These are phyloP conservation scores for Daldinia loculata DNA, from an alignment of 495 filamentous ascomycete species.

Conservation along the genomic window DNA sequence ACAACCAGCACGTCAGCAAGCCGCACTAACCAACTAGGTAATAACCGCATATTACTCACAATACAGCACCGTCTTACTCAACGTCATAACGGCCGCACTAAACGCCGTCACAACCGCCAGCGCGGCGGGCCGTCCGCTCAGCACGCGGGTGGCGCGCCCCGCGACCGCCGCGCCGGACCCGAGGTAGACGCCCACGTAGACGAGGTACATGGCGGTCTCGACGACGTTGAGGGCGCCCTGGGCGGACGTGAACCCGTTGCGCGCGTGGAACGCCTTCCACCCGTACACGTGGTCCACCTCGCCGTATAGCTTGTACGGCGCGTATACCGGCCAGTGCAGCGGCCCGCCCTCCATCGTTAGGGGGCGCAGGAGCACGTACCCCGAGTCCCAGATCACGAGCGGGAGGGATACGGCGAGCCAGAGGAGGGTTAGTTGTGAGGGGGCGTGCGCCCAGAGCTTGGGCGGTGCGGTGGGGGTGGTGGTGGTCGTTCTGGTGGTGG, in stretches of 20 bases:
- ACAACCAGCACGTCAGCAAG: neutral
- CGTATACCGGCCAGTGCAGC: constrained; percentile 78
- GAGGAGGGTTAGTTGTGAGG: constrained; percentile 67
- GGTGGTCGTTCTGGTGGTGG: neutral
- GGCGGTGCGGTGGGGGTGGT: neutral
- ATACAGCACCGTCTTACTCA: constrained; percentile 89
- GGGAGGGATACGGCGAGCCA: constrained; percentile 86
- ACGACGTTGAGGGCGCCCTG: constrained; percentile 77
- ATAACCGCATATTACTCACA: constrained; percentile 60
- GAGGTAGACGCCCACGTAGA: constrained; percentile 72
- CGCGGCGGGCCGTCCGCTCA: constrained; percentile 68
- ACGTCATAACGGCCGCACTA: constrained; percentile 76
- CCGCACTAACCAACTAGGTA: neutral
- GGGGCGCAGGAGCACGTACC: constrained; percentile 83
- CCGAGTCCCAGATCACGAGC: constrained; percentile 82
- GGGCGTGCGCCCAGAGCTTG: constrained; percentile 70
- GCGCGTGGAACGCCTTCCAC: constrained; percentile 73
- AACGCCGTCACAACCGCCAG: constrained; percentile 74
- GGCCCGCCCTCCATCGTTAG: constrained; percentile 82
- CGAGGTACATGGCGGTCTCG: constrained; percentile 75
- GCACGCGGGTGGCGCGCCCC: constrained; percentile 47
- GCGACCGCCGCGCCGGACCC: constrained; percentile 49
- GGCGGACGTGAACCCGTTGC: constrained; percentile 81
- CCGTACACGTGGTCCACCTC: constrained; percentile 86
- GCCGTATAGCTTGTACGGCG: constrained; percentile 84